These are phyloP conservation scores for Trichoderma oligosporum DNA, from an alignment of 2,329 filamentous ascomycete species.

Conservation along the genomic window DNA sequence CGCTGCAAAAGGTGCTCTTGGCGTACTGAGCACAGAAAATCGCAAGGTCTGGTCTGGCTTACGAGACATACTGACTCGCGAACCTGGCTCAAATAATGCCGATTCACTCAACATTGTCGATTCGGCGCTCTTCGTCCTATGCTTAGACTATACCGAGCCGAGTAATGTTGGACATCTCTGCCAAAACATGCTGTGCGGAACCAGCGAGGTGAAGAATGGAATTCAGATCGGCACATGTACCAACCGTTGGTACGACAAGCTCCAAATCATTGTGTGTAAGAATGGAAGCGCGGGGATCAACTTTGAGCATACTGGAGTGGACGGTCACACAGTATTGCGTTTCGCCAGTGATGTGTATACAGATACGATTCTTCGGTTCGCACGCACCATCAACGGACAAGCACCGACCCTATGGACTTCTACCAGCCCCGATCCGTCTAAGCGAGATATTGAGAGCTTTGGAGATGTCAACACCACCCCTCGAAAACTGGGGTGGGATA, in stretches of 20 bases:
- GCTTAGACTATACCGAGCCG: constrained; percentile 88
- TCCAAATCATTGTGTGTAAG: constrained; percentile 98
- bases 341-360: constrained; percentile 97
- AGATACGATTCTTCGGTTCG: constrained; percentile 94
- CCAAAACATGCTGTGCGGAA: constrained; percentile 97
- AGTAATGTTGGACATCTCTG: constrained; percentile 77
- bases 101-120: constrained; percentile 96
- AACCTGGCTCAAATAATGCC: constrained; percentile 87
- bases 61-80: constrained; percentile 79
- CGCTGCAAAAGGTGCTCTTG: constrained; percentile 89
- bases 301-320: constrained; percentile 97
- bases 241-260: constrained; percentile 98
- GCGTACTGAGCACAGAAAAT: constrained; percentile 93
- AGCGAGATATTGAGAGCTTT: constrained; percentile 85
- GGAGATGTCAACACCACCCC: constrained; percentile 91
- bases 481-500: constrained; percentile 96
- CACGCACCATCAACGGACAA: constrained; percentile 89
- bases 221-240: constrained; percentile 97
- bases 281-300: constrained; percentile 98
- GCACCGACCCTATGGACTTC: constrained; percentile 91
- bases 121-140: constrained; percentile 86
- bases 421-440: constrained; percentile 84
- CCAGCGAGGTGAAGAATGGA: constrained; percentile 83
- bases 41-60: constrained; percentile 93
- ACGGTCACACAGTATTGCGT: constrained; percentile 92